These are phyloP conservation scores for Glycine tomentella DNA, from an alignment of 306 rosid species.

Conservation along the genomic window DNA sequence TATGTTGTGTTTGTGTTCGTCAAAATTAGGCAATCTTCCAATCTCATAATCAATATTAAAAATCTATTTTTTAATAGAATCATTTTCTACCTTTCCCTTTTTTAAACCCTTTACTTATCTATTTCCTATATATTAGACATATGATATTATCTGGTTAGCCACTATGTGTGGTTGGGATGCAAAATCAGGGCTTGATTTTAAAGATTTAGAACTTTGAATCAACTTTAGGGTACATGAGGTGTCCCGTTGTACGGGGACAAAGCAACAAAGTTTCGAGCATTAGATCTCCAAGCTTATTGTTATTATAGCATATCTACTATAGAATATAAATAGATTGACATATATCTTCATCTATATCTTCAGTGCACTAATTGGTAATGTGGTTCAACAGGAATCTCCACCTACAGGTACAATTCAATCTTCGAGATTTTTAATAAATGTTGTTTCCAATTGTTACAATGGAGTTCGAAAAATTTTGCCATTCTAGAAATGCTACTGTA, in stretches of 20 bases:
- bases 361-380: constrained; percentile 45
- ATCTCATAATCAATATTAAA: too few relatives aligned
- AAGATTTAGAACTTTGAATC: constrained; percentile 50
- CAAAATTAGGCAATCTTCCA: constrained; percentile 20
- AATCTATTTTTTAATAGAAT: too few relatives aligned
- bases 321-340: constrained; percentile 33
- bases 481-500: neutral
- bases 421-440: neutral
- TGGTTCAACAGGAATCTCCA: constrained; percentile 53
- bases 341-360: neutral
- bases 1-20: too few relatives aligned
- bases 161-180: constrained; percentile 53
- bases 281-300: constrained; percentile 47
- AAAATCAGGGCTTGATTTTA: constrained; percentile 33
- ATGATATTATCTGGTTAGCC: constrained; percentile 58
- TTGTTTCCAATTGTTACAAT: constrained; percentile 15
- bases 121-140: constrained; percentile 34
- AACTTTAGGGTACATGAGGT: constrained; percentile 71
- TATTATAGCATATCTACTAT: constrained; percentile 44
- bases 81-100: neutral
- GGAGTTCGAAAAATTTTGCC: neutral
- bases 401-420: constrained; percentile 8
- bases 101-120: constrained; percentile 21
- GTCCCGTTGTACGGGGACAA: constrained; percentile 60
- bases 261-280: constrained; percentile 50